phyloP scores from a whole-genome alignment of 2,329 filamentous ascomycete species.

The Mariannaea sp. region DNA sequence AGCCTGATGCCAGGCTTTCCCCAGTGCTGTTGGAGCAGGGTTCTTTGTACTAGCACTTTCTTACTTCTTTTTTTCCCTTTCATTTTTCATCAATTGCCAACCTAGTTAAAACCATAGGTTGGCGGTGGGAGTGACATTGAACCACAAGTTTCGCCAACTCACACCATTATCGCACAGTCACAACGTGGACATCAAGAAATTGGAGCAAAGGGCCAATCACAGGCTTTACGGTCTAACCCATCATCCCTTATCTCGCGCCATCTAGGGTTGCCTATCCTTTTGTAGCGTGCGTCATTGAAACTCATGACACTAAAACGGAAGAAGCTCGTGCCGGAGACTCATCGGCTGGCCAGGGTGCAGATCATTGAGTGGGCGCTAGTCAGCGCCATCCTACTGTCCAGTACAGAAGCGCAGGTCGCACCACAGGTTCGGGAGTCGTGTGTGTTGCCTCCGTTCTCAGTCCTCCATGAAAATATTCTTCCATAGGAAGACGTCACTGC shows the following conservation, averaged over 20 bases:
- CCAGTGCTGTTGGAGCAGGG: conserved; percentile 8
- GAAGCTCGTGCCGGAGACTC: conserved; percentile 34
- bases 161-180: conserved; percentile 40
- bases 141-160: conserved; percentile 22
- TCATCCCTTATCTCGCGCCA: conserved; percentile 50
- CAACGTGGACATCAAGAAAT: conserved; percentile 51
- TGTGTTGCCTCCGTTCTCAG: conserved; percentile 17
- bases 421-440: conserved; percentile 34
- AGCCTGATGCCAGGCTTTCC: conserved; percentile 5
- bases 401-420: conserved; percentile 35
- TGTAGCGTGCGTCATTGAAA: conserved; percentile 14
- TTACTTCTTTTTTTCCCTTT: neutral
- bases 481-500: conserved; percentile 34
- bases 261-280: conserved; percentile 37
- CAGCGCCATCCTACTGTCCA: conserved; percentile 35
- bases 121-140: conserved; percentile 10
- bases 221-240: conserved; percentile 16
- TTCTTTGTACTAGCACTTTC: conserved; percentile 5
- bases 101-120: neutral
- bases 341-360: conserved; percentile 31
- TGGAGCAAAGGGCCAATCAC: conserved; percentile 46
- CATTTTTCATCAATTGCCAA: neutral
- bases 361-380: conserved; percentile 32
- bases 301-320: conserved; percentile 32
- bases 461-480: conserved; percentile 31